Base-by-base conservation (phyloP, 495 filamentous ascomycete species). In the Margaritispora aquatica region DNA sequence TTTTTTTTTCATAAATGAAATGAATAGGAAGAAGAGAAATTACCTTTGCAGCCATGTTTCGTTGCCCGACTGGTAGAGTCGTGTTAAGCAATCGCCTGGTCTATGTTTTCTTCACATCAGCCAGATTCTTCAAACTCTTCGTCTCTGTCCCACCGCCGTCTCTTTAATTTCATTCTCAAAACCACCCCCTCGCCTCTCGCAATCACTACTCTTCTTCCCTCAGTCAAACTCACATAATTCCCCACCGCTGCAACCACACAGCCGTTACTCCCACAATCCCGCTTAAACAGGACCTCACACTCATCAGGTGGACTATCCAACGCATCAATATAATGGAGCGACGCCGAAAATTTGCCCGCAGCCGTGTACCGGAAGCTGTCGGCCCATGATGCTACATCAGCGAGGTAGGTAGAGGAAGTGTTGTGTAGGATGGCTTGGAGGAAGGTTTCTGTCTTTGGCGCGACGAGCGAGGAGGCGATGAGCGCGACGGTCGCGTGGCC, bases 321-420 rank as follows among this genome's bases (percentile, higher is more conserved):
- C 11, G 86, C 84, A 66, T 89, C 86, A 71, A 89, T 88, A 74
- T 78, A 89, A 72, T 89, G 86, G 69, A 84, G 84, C 19, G 75
- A 75, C n/a, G 70, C 62, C 3, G 71, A 75, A 67, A 72, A 80
- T 53, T 65, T 68, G 1, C 76, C 76, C 1, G 64, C 75, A 0
- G 47, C 57, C 10, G 75, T 78, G 17, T 70, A 68, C n/a, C 78
- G 72, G 58, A 75, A 82, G 26, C 68, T 64, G 63, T 88, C 85
- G 24, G 78, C 84, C 84, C 84, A 88, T 2, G 80, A 74, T 20
- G 84, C 83, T 17, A 85, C 75, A 49, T 71, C 73, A 13, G 83
- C 83, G 22, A 88, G 72, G 62, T 85, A 84, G 8, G 73, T 71
- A n/a, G 69, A 69, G 1, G 78, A 77, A 1, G 74, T 72, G 59